A percentile compares a stretch with the other conserved stretches of the same genome.
phyloP scores from a whole-genome alignment of 1,284 basidiomycete genomes.

The Mrakiaceae sp. region DNA sequence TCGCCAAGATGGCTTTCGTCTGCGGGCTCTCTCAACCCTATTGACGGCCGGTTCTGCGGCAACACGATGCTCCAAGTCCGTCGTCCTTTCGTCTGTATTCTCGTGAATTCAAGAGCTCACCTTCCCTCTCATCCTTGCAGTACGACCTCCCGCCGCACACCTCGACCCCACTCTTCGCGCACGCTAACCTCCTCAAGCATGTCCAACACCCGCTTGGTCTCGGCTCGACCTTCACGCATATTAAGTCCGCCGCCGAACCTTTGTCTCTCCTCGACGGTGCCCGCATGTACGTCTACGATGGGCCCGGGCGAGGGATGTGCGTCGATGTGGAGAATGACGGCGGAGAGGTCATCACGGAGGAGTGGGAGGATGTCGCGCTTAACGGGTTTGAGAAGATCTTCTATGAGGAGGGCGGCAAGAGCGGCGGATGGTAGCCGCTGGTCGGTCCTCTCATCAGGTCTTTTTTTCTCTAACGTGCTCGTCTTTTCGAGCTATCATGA shows the following conservation, averaged over 20 bases:
- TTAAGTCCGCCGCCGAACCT: constrained; percentile 19
- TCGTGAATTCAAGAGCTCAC: constrained; percentile 12
- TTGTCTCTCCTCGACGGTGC: constrained; percentile 27
- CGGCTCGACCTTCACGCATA: constrained; percentile 29
- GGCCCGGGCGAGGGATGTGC: constrained; percentile 31
- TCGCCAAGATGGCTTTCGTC: constrained; percentile 36
- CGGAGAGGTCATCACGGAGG: constrained; percentile 19
- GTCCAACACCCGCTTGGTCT: constrained; percentile 25
- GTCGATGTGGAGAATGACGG: constrained; percentile 29
- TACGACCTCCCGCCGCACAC: constrained; percentile 20
- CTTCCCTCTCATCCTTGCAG: constrained; percentile 10
- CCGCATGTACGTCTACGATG: constrained; percentile 32
- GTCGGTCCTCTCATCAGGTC: too few species aligned
- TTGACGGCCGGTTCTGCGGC: constrained; percentile 35
- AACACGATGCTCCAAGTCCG: constrained; percentile 30
- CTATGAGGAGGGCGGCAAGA: constrained; percentile 29
- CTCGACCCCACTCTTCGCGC: constrained; percentile 23
- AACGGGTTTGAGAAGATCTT: constrained; percentile 31
- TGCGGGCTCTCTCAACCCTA: constrained; percentile 28
- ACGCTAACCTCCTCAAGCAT: constrained; percentile 38
- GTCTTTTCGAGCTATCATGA: too few species aligned
- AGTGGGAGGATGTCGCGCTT: constrained; percentile 24
- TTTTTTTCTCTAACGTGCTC: too few species aligned
- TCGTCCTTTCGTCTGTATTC: not conserved
- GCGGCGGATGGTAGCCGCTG: constrained; percentile 29